Conservation (phyloP, 805 yeast genomes). For the Suhomyces emberorum region DNA sequence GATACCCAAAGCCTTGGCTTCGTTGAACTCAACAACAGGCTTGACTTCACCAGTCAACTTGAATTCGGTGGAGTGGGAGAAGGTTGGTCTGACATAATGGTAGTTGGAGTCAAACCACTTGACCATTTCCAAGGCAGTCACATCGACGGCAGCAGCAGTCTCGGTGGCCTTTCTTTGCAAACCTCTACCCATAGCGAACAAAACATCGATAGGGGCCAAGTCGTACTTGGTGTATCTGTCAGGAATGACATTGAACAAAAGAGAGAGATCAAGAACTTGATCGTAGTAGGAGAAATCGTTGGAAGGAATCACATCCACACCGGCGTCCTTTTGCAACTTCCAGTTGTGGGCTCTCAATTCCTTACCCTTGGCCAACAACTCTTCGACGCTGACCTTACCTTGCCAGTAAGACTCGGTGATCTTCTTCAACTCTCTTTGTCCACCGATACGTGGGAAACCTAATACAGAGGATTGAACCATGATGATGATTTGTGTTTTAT, state of each 20-base stretch:
- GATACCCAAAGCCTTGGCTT: conserved; percentile 94
- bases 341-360: conserved; percentile 94
- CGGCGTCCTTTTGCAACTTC: conserved; percentile 96
- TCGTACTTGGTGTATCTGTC: conserved; percentile 93
- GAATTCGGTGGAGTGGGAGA: conserved; percentile 91
- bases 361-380: conserved; percentile 88
- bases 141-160: conserved; percentile 86
- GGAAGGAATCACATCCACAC: conserved; percentile 95
- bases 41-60: conserved; percentile 81
- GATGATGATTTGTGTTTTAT: conserved; percentile 15
- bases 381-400: conserved; percentile 86
- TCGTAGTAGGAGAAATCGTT: conserved; percentile 98
- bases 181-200: conserved; percentile 99
- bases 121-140: conserved; percentile 98
- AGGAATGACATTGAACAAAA: conserved; percentile 93
- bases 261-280: conserved; percentile 90
- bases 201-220: conserved; percentile 83
- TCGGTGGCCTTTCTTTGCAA: conserved; percentile 95
- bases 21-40: conserved; percentile 96
- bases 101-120: conserved; percentile 99
- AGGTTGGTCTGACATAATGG: conserved; percentile 99
- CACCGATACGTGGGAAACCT: conserved; percentile 99
- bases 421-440: conserved; percentile 98
- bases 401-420: conserved; percentile 99
- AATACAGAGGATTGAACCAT: conserved; percentile 97